Base-by-base conservation (phyloP, 441 rosid genomes). In the Cnidoscolus chayamansa region DNA sequence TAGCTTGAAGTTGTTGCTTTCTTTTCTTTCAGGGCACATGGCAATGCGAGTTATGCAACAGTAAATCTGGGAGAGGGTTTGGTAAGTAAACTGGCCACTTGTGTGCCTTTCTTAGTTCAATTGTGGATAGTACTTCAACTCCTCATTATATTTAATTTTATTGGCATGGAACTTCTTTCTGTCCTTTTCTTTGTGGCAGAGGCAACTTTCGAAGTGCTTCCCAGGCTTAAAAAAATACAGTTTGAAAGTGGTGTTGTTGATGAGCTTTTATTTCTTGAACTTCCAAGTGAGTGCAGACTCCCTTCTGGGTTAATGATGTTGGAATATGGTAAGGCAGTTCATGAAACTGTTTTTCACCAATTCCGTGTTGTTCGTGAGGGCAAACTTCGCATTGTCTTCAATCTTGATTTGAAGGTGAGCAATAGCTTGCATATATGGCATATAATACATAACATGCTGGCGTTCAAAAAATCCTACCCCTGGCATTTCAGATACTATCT, bases 311-410 rank as follows among this genome's bases (percentile, higher is more conserved):
- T 85, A 68, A 90, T 89, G 93, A 76, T 82, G 75, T 80, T 93
- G 76, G 95, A 89, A 71, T 93, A 88, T 75, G 87, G 78, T 59
- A 93, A 88, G 79, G 98, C 90, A 57, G 93, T 93, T 79, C 93
- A 89, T 71, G 93, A 93, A 83, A 89, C 87, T 81, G 93, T 90
- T 45, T 89, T 89, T 68, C 95, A 90, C 81, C 91, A 89, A 59
- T 86, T 90, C 78, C 97, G 87, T 77, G 92, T 93, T 74, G 87
- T 90, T 63, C 97, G 90, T 37, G 90, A 90, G 85, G 98, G 98
- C 70, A 88, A 84, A 80, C 95, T 93, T 70, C 91, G 97, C 63
- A 84, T 93, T 65, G 72, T 89, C 73, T 93, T 90, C 77, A 83
- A 92, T 70, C 89, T 83, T 70, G 93, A 90, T 74, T 83, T 93